These are phyloP conservation scores for Melanomma pulvis-pyrius DNA, from an alignment of 495 filamentous ascomycete species.

Conservation along the genomic window DNA sequence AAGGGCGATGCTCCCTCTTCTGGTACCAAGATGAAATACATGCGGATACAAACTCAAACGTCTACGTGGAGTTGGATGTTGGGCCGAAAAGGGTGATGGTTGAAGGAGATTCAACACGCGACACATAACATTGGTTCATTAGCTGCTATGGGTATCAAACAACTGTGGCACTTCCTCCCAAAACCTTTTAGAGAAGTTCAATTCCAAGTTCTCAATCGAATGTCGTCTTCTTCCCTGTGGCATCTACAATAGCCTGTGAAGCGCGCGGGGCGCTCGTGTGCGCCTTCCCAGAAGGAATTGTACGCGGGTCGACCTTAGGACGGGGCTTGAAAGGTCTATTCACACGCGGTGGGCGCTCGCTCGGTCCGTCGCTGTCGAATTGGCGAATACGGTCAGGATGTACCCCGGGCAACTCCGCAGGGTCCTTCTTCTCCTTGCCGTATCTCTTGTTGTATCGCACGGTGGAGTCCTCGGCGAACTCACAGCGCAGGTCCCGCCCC, in stretches of 20 bases:
- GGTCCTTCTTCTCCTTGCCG: slow-evolving; percentile 65
- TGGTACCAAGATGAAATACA: too few relatives aligned
- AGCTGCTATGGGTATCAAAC: slow-evolving; percentile 7
- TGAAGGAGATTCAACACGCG: too few relatives aligned
- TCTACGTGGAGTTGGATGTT: too few relatives aligned
- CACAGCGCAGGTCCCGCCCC: slow-evolving; percentile 79
- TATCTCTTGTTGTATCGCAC: slow-evolving; percentile 90
- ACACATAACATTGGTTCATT: slow-evolving; percentile 9
- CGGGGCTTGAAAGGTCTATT: slow-evolving; percentile 20
- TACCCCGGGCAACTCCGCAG: slow-evolving; percentile 34
- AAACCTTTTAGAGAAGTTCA: background rate
- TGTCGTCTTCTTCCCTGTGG: slow-evolving; percentile 79
- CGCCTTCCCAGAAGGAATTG: slow-evolving; percentile 47
- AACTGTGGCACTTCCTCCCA: too few relatives aligned
- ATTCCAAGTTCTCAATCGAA: slow-evolving; percentile 57
- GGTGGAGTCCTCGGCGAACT: slow-evolving; percentile 88
- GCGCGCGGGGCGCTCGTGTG: slow-evolving; percentile 54
- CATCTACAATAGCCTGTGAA: slow-evolving; percentile 77
- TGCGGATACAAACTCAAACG: too few relatives aligned
- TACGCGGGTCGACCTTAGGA: slow-evolving; percentile 42
- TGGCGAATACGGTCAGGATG: slow-evolving; percentile 17
- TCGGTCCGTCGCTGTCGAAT: slow-evolving; percentile 4
- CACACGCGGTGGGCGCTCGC: slow-evolving; percentile 4
- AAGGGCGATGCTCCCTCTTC: too few relatives aligned
- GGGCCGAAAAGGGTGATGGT: too few relatives aligned